These are phyloP conservation scores for Zymoseptoria pseudotritici DNA, from an alignment of 2,329 filamentous ascomycete genomes.

Conservation along the genomic window DNA sequence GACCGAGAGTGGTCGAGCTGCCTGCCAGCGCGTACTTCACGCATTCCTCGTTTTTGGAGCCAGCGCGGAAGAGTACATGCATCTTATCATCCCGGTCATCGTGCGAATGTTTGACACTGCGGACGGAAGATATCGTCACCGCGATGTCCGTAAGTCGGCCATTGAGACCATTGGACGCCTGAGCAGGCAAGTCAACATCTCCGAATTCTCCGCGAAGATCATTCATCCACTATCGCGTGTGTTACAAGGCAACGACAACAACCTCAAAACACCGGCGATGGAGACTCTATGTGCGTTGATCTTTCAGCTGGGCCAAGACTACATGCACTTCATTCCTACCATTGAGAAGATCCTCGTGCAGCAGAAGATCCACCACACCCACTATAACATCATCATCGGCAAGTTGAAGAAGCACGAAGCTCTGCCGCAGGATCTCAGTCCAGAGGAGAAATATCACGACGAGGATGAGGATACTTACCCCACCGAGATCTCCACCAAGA, in stretches of 20 bases:
- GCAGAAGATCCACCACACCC: conserved; percentile 77
- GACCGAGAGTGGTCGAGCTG: conserved; percentile 51
- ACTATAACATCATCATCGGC: conserved; percentile 84
- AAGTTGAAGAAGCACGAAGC: conserved; percentile 93
- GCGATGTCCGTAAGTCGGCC: conserved; percentile 72
- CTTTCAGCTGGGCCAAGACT: conserved; percentile 92
- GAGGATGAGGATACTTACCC: conserved; percentile 73
- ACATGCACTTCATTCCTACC: conserved; percentile 85
- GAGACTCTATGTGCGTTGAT: conserved; percentile 94
- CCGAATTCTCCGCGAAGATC: conserved; percentile 92
- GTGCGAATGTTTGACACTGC: conserved; percentile 84
- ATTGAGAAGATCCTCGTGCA: conserved; percentile 76
- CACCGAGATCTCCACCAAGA: conserved; percentile 81
- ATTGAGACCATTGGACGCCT: conserved; percentile 94
- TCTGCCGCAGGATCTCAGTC: conserved; percentile 88
- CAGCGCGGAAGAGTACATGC: conserved; percentile 98
- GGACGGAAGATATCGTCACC: conserved; percentile 27
- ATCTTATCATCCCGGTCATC: conserved; percentile 92
- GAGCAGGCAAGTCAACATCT: conserved; percentile 92
- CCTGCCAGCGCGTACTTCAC: conserved; percentile 64
- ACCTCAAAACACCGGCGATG: conserved; percentile 71
- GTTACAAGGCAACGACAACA: conserved; percentile 63
- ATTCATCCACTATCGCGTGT: conserved; percentile 87
- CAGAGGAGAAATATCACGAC: conserved; percentile 63
- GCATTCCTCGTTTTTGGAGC: conserved; percentile 93